phyloP scores from a whole-genome alignment of 805 yeast species.

The Ogataea saltuana region DNA sequence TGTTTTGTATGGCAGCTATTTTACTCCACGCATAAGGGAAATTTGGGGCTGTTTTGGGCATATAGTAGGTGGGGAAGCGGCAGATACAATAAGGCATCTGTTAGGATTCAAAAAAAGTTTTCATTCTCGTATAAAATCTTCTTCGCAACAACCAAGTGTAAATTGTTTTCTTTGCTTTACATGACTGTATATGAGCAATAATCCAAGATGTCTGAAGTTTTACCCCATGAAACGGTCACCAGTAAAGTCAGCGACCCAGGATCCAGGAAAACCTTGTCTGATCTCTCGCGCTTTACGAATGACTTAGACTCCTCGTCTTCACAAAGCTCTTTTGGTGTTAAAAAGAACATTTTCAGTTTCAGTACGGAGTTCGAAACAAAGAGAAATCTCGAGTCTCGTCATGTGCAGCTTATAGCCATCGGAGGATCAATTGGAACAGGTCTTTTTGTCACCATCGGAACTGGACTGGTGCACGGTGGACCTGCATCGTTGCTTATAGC shows the following conservation, averaged over 20 bases:
- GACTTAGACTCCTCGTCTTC: slow-evolving; percentile 9
- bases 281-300: background rate
- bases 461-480: slow-evolving; percentile 38
- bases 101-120: too few species aligned
- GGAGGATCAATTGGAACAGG: slow-evolving; percentile 45
- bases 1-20: background rate
- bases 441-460: slow-evolving; percentile 39
- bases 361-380: slow-evolving; percentile 22
- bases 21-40: too few species aligned
- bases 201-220: background rate
- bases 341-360: slow-evolving; percentile 12
- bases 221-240: slow-evolving; percentile 3
- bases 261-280: background rate
- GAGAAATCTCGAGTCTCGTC: slow-evolving; percentile 38
- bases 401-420: slow-evolving; percentile 41
- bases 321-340: slow-evolving; percentile 9
- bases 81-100: too few species aligned
- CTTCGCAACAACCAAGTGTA: background rate
- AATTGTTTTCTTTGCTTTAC: background rate
- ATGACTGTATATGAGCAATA: too few species aligned
- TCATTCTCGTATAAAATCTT: background rate
- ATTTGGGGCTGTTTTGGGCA: background rate
- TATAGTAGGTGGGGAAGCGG: background rate
- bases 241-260: background rate
- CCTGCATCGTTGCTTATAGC: slow-evolving; percentile 38